A percentile compares a stretch with the other conserved stretches of the same genome.
These are phyloP conservation scores for Naganishia randhawae DNA, from an alignment of 768 basidiomycete genomes.

Conservation along the genomic window DNA sequence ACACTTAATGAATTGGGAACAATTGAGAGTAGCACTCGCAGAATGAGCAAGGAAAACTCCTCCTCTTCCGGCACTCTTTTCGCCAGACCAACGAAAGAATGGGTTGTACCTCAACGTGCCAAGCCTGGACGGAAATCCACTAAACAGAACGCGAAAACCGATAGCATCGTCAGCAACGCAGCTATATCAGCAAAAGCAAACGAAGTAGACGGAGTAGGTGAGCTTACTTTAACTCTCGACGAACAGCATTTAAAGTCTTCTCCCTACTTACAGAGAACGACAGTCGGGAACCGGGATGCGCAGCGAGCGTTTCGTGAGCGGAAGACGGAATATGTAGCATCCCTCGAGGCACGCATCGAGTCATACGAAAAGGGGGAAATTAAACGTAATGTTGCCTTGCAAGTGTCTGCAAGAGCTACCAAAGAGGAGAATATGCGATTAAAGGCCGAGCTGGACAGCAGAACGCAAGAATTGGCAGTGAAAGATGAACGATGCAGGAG, in stretches of 20 bases:
- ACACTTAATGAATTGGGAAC: background rate
- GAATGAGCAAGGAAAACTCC: conserved; percentile 29
- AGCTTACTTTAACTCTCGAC: too few species aligned
- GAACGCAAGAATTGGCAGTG: conserved; percentile 5
- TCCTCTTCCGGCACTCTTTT: conserved; percentile 47
- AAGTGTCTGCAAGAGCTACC: conserved; percentile 73
- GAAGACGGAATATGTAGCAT: conserved; percentile 80
- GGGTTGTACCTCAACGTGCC: conserved; percentile 49
- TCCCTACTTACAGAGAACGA: background rate
- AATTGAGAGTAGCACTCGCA: background rate
- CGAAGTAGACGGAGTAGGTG: background rate
- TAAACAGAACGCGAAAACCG: conserved; percentile 11
- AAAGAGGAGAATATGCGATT: conserved; percentile 68
- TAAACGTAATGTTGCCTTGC: conserved; percentile 77
- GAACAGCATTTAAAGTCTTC: too few species aligned
- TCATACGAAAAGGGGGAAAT: conserved; percentile 87
- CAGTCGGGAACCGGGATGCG: conserved; percentile 58
- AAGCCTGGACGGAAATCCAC: conserved; percentile 47
- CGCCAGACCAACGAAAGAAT: conserved; percentile 48
- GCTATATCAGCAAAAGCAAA: background rate
- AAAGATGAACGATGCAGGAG: conserved; percentile 14
- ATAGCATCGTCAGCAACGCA: background rate
- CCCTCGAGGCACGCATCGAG: conserved; percentile 77
- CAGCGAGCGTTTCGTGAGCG: conserved; percentile 86
- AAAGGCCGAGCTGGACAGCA: conserved; percentile 15